Evolutionary conservation across 208 protist species (phyloP).

Genomic region (Acanthamoeba healyi): DNA sequence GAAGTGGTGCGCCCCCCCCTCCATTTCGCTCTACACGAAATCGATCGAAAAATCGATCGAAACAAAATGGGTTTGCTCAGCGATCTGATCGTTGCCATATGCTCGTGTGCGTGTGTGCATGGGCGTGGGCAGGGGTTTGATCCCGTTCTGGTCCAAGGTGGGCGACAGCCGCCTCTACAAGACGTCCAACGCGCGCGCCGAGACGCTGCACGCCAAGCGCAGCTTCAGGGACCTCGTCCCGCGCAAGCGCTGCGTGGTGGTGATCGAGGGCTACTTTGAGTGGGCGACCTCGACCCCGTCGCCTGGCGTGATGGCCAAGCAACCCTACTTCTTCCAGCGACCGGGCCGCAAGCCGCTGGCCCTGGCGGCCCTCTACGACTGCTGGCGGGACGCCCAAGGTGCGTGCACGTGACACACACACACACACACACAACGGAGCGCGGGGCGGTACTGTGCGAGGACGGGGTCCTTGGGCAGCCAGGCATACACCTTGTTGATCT

Average conservation of each 20-base stretch:
- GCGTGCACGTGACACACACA: no score
- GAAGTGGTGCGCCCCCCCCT: background rate
- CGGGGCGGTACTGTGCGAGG: no score
- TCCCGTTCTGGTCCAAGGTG: constrained; percentile 57
- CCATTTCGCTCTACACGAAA: no score
- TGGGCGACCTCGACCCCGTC: background rate
- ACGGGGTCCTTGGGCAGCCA: no score
- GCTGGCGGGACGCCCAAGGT: constrained; percentile 19
- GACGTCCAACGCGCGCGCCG: constrained; percentile 40
- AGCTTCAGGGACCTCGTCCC: constrained; percentile 45
- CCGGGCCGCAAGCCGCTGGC: background rate
- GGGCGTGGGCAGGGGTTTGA: background rate
- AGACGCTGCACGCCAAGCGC: constrained; percentile 40
- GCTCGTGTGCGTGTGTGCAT: background rate
- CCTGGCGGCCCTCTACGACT: constrained; percentile 64
- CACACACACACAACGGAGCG: background rate
- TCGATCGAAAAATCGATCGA: background rate
- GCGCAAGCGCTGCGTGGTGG: constrained; percentile 10
- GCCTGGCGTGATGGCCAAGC: constrained; percentile 17
- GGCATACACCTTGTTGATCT: no score
- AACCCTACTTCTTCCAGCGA: constrained; percentile 37
- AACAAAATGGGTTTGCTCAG: background rate
- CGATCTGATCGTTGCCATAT: background rate
- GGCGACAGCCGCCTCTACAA: constrained; percentile 11
- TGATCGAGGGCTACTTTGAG: constrained; percentile 73